Evolutionary conservation across 805 yeast genomes (phyloP).

Genomic region (Monosporozyma aerobia): DNA sequence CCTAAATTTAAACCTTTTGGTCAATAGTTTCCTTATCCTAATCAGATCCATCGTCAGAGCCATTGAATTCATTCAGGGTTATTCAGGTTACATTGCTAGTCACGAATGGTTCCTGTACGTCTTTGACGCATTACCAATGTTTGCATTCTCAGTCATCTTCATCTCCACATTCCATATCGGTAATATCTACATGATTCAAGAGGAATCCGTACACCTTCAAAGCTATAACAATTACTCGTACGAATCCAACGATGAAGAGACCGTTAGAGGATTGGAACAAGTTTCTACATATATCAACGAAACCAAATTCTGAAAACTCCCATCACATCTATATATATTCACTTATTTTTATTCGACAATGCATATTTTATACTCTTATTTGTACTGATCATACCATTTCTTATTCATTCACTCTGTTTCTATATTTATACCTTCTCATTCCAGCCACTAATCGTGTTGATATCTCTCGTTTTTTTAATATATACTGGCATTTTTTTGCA

Average conservation of each 20-base stretch:
- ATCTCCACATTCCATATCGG: conserved; percentile 4
- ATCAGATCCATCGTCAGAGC: conserved; percentile 29
- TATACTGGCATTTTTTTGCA: too few relatives aligned
- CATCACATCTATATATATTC: too few relatives aligned
- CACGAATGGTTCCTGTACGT: conserved; percentile 25
- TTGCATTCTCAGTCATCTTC: conserved; percentile 9
- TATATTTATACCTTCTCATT: too few relatives aligned
- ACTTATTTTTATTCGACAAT: too few relatives aligned
- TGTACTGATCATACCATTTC: too few relatives aligned
- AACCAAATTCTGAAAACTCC: too few relatives aligned
- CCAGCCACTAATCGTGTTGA: too few relatives aligned
- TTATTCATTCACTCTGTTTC: too few relatives aligned
- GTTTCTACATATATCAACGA: not conserved
- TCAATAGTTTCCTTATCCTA: conserved; percentile 16
- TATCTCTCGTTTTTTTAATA: too few relatives aligned
- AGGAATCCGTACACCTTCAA: conserved; percentile 11
- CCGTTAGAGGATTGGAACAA: not conserved
- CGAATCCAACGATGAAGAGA: not conserved
- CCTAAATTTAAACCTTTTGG: conserved; percentile 9
- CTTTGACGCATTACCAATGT: conserved; percentile 27
- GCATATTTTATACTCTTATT: too few relatives aligned
- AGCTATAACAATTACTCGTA: not conserved
- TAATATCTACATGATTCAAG: conserved; percentile 12
- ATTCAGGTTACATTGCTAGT: conserved; percentile 18
- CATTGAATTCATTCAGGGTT: conserved; percentile 28